A percentile compares a stretch with the other conserved stretches of the same genome.
Conservation (phyloP, 257 asterid species). For the Lavandula angustifolia region DNA sequence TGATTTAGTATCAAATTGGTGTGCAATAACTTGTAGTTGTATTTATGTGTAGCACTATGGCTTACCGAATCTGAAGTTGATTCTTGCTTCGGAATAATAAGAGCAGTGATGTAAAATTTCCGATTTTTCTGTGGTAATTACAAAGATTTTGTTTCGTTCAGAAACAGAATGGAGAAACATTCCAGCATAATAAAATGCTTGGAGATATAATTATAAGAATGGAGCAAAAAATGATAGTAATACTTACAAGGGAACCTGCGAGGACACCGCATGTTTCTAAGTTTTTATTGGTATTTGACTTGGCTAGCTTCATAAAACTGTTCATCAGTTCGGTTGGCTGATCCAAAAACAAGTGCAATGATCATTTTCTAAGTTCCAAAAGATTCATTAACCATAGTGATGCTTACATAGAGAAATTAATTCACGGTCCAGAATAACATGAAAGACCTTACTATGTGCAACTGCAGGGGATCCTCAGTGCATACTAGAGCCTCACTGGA, state of each 20-base stretch:
- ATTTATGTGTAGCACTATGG: conserved; percentile 25
- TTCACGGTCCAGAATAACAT: conserved; percentile 20
- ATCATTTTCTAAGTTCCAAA: conserved; percentile 22
- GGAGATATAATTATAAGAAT: conserved; percentile 20
- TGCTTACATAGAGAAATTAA: conserved; percentile 19
- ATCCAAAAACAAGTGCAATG: conserved; percentile 32
- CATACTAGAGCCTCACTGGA: conserved; percentile 53
- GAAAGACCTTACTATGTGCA: conserved; percentile 74
- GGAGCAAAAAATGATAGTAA: conserved; percentile 23
- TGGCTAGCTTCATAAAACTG: conserved; percentile 86
- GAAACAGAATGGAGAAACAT: not conserved
- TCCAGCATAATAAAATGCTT: conserved; percentile 21
- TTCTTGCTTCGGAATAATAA: conserved; percentile 96
- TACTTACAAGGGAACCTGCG: conserved; percentile 90
- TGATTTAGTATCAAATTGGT: conserved; percentile 29
- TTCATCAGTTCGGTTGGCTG: conserved; percentile 90
- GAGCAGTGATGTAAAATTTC: conserved; percentile 78
- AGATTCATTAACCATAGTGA: conserved; percentile 13
- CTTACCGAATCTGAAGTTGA: conserved; percentile 96
- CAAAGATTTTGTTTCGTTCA: conserved; percentile 6
- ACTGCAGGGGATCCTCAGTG: conserved; percentile 79
- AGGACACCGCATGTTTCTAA: conserved; percentile 96
- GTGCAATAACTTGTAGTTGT: conserved; percentile 9
- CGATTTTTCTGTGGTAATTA: conserved; percentile 67
- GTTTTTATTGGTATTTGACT: conserved; percentile 79